Percentiles rank a stretch among this genome's conserved stretches.
These are phyloP conservation scores for Silene coronaria DNA, from an alignment of 179 eudicot species.

Conservation along the genomic window DNA sequence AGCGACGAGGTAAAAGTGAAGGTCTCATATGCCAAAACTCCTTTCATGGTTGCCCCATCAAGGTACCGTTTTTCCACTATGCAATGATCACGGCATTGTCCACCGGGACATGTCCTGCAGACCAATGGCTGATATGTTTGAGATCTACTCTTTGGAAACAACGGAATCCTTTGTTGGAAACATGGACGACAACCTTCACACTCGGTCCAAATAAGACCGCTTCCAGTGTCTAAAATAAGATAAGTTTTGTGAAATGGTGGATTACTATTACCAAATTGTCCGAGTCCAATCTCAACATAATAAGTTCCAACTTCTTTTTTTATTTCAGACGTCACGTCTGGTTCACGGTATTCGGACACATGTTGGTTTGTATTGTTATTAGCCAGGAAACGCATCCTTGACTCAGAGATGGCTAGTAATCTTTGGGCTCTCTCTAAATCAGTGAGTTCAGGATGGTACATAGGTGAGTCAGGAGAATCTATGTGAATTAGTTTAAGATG, in stretches of 20 bases:
- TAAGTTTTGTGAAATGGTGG: neutral
- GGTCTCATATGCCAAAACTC: neutral
- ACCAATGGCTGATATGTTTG: neutral
- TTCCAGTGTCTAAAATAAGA: constrained; percentile 1
- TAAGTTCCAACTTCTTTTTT: neutral
- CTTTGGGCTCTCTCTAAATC: neutral
- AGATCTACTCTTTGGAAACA: neutral
- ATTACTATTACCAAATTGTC: neutral
- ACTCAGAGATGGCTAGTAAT: neutral
- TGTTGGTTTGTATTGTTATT: neutral
- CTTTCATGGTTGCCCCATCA: neutral
- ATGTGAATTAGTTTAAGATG: neutral
- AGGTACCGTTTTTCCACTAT: neutral
- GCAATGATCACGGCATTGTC: constrained; percentile 1
- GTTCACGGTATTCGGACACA: neutral
- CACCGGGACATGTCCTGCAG: neutral
- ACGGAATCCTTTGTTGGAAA: neutral
- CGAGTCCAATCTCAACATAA: neutral
- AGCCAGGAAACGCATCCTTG: neutral
- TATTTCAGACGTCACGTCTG: neutral
- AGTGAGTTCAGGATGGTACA: neutral
- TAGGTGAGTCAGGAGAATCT: constrained; percentile 13
- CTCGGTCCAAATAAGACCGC: constrained; percentile 7
- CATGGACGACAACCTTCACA: constrained; percentile 3
- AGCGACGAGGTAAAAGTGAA: neutral